Evolutionary conservation across 495 filamentous ascomycete species (phyloP).

Genomic region (Acidiella bohemica): DNA sequence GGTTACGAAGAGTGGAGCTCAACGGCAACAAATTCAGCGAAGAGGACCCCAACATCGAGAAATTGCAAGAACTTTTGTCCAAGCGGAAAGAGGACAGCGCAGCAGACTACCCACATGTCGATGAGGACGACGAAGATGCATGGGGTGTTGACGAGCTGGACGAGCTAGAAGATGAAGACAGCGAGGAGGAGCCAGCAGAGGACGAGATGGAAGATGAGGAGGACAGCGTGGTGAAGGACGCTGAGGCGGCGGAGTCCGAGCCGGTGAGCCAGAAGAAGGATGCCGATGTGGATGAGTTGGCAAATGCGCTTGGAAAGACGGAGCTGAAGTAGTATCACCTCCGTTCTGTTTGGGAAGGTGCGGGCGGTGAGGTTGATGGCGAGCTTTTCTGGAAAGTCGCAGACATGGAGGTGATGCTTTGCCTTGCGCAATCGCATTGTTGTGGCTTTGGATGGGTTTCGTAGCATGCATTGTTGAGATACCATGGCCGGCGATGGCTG

Average conservation of each 20-base stretch:
- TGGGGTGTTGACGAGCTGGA: conserved; percentile 80
- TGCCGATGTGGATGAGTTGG: conserved; percentile 66
- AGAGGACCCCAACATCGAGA: conserved; percentile 53
- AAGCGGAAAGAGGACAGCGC: conserved; percentile 45
- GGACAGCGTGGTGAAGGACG: conserved; percentile 52
- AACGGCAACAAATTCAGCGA: conserved; percentile 93
- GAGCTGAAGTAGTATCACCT: conserved; percentile 16
- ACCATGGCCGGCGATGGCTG: no score
- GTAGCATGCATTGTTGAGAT: no score
- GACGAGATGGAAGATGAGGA: conserved; percentile 44
- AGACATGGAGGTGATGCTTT: no score
- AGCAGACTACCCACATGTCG: conserved; percentile 45
- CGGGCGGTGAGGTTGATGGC: no score
- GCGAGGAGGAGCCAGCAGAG: conserved; percentile 59
- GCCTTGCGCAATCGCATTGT: no score
- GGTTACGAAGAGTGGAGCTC: conserved; percentile 69
- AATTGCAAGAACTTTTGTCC: conserved; percentile 38
- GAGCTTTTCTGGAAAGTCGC: no score
- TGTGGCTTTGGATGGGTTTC: no score
- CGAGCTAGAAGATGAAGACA: conserved; percentile 56
- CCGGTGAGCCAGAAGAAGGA: conserved; percentile 60
- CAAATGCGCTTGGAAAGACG: conserved; percentile 59
- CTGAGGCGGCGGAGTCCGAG: conserved; percentile 59
- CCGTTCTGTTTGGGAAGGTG: no score
- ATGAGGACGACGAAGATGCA: conserved; percentile 36